A percentile compares a stretch with the other conserved stretches of the same genome.
These are phyloP conservation scores for Amborella trichopoda DNA, from an alignment of 164 flowering plant genomes.

Conservation along the genomic window DNA sequence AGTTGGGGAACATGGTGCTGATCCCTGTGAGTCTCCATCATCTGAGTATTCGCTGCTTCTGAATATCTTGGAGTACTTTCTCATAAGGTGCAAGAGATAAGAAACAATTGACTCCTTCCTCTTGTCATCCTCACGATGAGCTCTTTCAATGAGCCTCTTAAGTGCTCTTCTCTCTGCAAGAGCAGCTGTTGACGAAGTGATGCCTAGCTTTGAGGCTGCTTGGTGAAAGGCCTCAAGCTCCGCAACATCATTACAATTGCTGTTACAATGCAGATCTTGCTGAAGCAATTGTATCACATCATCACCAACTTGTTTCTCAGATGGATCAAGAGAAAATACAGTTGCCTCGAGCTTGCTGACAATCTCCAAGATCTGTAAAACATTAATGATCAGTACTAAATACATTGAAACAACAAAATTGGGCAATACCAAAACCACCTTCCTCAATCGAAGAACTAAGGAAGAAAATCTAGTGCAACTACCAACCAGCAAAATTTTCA, in stretches of 20 bases:
- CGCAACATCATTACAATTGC: constrained; percentile 33
- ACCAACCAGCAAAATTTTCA: no score
- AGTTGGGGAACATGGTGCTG: constrained; percentile 91
- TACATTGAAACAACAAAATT: background rate
- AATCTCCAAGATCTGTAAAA: constrained; percentile 65
- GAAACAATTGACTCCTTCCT: constrained; percentile 94
- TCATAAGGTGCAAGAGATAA: constrained; percentile 87
- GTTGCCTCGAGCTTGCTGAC: constrained; percentile 54
- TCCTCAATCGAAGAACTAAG: no score
- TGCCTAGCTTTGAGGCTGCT: constrained; percentile 79
- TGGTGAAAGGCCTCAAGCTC: constrained; percentile 92
- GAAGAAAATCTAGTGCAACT: no score
- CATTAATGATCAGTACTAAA: background rate
- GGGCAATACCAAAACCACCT: no score
- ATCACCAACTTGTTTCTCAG: constrained; percentile 91
- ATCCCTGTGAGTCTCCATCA: constrained; percentile 98
- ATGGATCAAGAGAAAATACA: constrained; percentile 54
- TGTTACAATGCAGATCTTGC: constrained; percentile 63
- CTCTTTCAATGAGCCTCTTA: constrained; percentile 73
- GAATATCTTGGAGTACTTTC: constrained; percentile 86
- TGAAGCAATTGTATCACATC: constrained; percentile 83
- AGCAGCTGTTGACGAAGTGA: constrained; percentile 89
- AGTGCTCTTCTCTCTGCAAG: constrained; percentile 92
- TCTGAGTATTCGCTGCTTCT: constrained; percentile 76
- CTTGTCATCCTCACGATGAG: constrained; percentile 84